phyloP scores from a whole-genome alignment of 1,284 basidiomycete genomes.

The Puccinia sorghi region DNA sequence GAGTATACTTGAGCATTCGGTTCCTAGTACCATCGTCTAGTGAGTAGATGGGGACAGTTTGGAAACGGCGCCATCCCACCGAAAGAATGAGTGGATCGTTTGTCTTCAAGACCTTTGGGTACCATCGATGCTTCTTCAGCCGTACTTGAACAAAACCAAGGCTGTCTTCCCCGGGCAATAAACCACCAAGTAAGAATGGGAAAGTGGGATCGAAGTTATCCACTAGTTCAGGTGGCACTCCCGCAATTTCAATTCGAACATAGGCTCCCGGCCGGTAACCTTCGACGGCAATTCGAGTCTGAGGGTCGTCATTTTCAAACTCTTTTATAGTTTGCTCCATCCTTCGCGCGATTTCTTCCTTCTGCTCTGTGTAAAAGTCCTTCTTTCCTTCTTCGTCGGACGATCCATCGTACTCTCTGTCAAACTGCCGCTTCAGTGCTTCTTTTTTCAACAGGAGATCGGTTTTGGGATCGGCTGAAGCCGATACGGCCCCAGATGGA shows the following conservation, averaged over 20 bases:
- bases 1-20: conserved; percentile 99
- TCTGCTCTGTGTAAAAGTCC: conserved; percentile 88
- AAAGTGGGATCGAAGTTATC: conserved; percentile 88
- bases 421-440: conserved; percentile 87
- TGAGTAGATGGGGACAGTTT: conserved; percentile 90
- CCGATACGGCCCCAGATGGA: conserved; percentile 53
- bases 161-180: conserved; percentile 85
- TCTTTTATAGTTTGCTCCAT: conserved; percentile 81
- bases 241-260: conserved; percentile 81
- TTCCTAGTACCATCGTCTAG: conserved; percentile 96
- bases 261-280: conserved; percentile 91
- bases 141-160: conserved; percentile 93
- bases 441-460: conserved; percentile 81
- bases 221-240: conserved; percentile 87
- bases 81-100: conserved; percentile 96
- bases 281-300: conserved; percentile 79
- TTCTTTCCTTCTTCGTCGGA: conserved; percentile 66
- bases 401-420: conserved; percentile 93
- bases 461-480: conserved; percentile 56
- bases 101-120: conserved; percentile 85
- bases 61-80: conserved; percentile 94
- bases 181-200: conserved; percentile 87
- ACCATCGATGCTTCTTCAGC: conserved; percentile 96
- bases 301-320: conserved; percentile 76
- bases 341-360: conserved; percentile 85